A percentile compares a stretch with the other conserved stretches of the same genome.
These are phyloP conservation scores for Kuraishia cidri DNA, from an alignment of 805 yeast species.

Conservation along the genomic window DNA sequence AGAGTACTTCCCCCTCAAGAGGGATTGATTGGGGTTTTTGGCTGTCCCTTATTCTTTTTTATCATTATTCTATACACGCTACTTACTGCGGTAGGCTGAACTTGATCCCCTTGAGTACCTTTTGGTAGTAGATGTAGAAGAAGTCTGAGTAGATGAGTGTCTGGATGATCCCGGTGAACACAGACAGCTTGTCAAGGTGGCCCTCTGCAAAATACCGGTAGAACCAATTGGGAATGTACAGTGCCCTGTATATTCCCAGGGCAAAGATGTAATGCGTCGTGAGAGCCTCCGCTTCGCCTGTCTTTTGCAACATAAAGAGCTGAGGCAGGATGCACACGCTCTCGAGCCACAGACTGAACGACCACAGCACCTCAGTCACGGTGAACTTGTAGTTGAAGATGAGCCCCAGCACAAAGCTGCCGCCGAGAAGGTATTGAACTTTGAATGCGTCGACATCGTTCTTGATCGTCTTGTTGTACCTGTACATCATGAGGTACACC, in stretches of 20 bases:
- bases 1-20: conserved; percentile 79
- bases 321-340: conserved; percentile 90
- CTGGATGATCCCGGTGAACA: conserved; percentile 78
- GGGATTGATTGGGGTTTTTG: too few relatives aligned
- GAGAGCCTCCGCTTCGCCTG: conserved; percentile 81
- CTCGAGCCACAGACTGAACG: conserved; percentile 89
- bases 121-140: conserved; percentile 82
- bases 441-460: conserved; percentile 67
- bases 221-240: conserved; percentile 92
- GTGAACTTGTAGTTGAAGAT: conserved; percentile 62
- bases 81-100: conserved; percentile 43
- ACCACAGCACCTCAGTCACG: conserved; percentile 65
- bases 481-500: conserved; percentile 56
- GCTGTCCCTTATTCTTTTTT: too few relatives aligned
- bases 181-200: conserved; percentile 58
- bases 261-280: conserved; percentile 94
- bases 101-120: conserved; percentile 71
- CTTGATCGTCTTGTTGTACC: conserved; percentile 51
- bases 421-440: conserved; percentile 59
- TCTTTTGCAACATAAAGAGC: conserved; percentile 77
- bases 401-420: conserved; percentile 45
- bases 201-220: conserved; percentile 69
- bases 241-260: conserved; percentile 79
- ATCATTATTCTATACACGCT: not conserved
- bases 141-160: conserved; percentile 89